Evolutionary conservation across 805 yeast genomes (phyloP).

Genomic region (Metschnikowia matae): DNA sequence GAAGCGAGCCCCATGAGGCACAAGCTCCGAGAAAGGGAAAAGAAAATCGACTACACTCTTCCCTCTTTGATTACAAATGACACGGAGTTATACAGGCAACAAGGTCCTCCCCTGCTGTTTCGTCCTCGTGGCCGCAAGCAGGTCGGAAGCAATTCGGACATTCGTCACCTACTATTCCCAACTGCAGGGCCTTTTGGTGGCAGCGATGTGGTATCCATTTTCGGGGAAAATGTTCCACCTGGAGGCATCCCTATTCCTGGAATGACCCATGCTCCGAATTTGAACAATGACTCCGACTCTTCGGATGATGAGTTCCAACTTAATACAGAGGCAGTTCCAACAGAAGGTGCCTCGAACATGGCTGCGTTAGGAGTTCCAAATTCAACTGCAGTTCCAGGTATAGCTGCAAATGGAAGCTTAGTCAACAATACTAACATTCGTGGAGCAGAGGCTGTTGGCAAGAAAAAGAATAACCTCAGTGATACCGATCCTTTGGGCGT

Average conservation of each 20-base stretch:
- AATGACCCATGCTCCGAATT: constrained; percentile 27
- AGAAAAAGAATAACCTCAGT: constrained; percentile 57
- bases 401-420: constrained; percentile 9
- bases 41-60: constrained; percentile 66
- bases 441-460: constrained; percentile 33
- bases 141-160: constrained; percentile 41
- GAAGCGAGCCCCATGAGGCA: constrained; percentile 41
- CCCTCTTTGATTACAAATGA: constrained; percentile 72
- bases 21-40: constrained; percentile 47
- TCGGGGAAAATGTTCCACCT: constrained; percentile 63
- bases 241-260: constrained; percentile 41
- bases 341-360: neutral
- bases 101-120: constrained; percentile 10
- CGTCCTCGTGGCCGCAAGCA: constrained; percentile 29
- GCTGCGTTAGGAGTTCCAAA: constrained; percentile 23
- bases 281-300: constrained; percentile 52
- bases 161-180: constrained; percentile 72
- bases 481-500: constrained; percentile 93
- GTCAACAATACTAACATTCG: constrained; percentile 29
- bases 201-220: constrained; percentile 80
- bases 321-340: neutral
- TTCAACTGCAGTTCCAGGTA: neutral
- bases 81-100: constrained; percentile 15
- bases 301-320: constrained; percentile 55
- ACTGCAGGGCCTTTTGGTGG: constrained; percentile 99